These are phyloP conservation scores for Acanthochlamys bracteata DNA, from an alignment of 106 monocot species.

Conservation along the genomic window DNA sequence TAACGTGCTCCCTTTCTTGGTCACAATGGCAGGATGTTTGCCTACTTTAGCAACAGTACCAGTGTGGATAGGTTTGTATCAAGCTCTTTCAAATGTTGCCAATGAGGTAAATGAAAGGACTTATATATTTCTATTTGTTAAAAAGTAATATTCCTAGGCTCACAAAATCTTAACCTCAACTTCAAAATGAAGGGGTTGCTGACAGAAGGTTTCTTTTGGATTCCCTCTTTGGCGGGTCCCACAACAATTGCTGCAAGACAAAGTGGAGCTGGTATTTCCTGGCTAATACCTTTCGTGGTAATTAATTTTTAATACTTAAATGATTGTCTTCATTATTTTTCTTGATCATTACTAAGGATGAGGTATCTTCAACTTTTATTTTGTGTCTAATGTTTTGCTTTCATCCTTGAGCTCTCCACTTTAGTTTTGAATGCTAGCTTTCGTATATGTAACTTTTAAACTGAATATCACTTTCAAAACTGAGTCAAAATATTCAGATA, in stretches of 20 bases:
- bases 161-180: not conserved
- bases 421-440: too few relatives aligned
- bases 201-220: constrained; percentile 99
- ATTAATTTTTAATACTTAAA: not conserved
- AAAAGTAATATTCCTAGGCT: not conserved
- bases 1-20: not conserved
- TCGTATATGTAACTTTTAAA: too few relatives aligned
- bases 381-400: too few relatives aligned
- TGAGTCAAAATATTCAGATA: too few relatives aligned
- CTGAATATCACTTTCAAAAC: too few relatives aligned
- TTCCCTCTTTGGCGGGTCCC: constrained; percentile 86
- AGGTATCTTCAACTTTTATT: too few relatives aligned
- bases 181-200: constrained; percentile 62
- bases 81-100: constrained; percentile 98
- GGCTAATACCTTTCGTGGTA: constrained; percentile 99
- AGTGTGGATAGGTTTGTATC: constrained; percentile 97
- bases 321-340: too few relatives aligned
- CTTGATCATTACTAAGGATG: too few relatives aligned
- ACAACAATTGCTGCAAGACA: constrained; percentile 98
- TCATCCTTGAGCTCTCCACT: too few relatives aligned
- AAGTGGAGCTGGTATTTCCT: constrained; percentile 93
- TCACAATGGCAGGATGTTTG: constrained; percentile 49
- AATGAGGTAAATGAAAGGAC: constrained; percentile 57
- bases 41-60: constrained; percentile 97
- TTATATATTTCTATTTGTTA: not conserved